Base-by-base conservation (phyloP, 129 eudicot genomes). In the Pseudognaphalium luteoalbum region DNA sequence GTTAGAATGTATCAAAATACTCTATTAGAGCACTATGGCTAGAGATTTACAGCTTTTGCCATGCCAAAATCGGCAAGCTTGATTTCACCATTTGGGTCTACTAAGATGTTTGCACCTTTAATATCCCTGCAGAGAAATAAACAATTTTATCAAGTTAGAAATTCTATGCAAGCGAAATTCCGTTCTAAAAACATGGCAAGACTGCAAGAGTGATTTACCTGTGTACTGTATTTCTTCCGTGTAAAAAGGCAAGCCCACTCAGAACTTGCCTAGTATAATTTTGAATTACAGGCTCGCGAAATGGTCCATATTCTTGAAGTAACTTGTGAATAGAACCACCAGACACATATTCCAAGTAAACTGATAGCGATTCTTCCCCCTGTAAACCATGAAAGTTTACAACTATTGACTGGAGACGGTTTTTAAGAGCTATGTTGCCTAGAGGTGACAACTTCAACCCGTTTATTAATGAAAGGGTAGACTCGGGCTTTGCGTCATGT, bases 31-130 rank as follows among this genome's bases (percentile, higher is more conserved):
- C 4, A 57, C 12, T 57, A 7, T 57, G 62, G 35, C 51, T 22
- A 15, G 72, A 81, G 16, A 68, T 60, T 34, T 89, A 92, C 98
- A 81, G 88, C 96, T 84, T 92, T 92, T 44, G 96, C 98, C 98
- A 92, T 92, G 84, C 98, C 98, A 64, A 92, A 92, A 76, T 92
- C 98, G 1, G 98, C 98, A 75, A 92, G 98, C 86, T 92, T 92
- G 57, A 92, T 85, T 85, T 87, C 98, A 29, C 98, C 98, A 68
- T 85, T 92, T 25, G 98, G 94, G 73, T 86, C 96, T 21, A 92
- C 96, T 70, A 92, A 83, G 62, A 92, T 92, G 71, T 90, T 92
- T 64, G 98, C 98, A 63, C 98, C 98, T 85, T 92, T 92, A 41
- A 92, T 92, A 78, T 92, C 98, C 85, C 98, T 92, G 87, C 63